A percentile compares a stretch with the other conserved stretches of the same genome.
These are phyloP conservation scores for Litsea cubeba DNA, from an alignment of 164 flowering plant species.

Conservation along the genomic window DNA sequence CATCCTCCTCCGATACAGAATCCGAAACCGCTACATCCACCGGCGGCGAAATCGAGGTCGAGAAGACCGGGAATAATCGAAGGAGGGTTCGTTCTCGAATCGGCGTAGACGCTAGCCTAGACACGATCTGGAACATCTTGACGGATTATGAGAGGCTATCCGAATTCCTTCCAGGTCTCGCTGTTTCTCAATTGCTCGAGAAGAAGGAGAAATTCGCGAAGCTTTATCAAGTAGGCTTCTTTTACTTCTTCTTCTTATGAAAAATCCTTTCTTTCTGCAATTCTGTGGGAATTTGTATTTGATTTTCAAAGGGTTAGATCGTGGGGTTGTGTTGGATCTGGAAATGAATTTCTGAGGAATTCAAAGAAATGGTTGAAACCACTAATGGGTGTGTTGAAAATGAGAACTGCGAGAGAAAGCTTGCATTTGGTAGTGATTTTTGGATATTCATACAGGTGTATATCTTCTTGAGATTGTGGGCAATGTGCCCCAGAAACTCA, in stretches of 20 bases:
- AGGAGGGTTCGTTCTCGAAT: slow-evolving; percentile 49
- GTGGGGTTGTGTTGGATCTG: too few species aligned
- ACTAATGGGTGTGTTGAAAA: too few species aligned
- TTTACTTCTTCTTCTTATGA: not conserved
- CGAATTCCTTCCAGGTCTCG: slow-evolving; percentile 70
- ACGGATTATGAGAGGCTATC: slow-evolving; percentile 66
- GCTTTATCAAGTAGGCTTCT: slow-evolving; percentile 47
- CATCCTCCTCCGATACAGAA: not conserved
- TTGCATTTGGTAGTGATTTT: too few species aligned
- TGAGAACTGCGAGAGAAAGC: too few species aligned
- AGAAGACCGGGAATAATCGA: slow-evolving; percentile 44
- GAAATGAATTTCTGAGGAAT: too few species aligned
- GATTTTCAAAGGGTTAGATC: not conserved
- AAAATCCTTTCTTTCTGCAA: not conserved
- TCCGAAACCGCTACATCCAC: not conserved
- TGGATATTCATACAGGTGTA: too few species aligned
- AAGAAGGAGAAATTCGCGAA: slow-evolving; percentile 54
- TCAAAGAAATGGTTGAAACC: too few species aligned
- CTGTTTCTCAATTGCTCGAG: slow-evolving; percentile 53
- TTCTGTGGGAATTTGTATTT: not conserved
- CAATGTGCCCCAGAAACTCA: too few species aligned
- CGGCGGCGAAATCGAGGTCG: slow-evolving; percentile 31
- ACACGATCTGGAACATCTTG: slow-evolving; percentile 53
- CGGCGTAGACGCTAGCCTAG: slow-evolving; percentile 43
- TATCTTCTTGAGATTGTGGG: too few species aligned